phyloP scores from a whole-genome alignment of 1,284 basidiomycete species.

The Cutaneotrichosporon sp. region DNA sequence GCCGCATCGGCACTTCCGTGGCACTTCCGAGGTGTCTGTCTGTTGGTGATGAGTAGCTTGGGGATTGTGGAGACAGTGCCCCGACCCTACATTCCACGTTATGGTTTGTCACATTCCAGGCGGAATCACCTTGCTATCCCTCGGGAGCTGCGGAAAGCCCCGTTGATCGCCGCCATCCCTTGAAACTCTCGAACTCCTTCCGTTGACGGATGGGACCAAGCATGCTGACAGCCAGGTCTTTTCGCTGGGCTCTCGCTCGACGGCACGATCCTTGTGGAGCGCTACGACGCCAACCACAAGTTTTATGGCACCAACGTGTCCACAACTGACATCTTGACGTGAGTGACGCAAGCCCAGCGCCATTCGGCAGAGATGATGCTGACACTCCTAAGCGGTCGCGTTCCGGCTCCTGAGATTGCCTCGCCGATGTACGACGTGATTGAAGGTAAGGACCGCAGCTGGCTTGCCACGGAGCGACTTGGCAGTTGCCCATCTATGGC shows the following conservation, averaged over 20 bases:
- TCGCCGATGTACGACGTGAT: conserved; percentile 92
- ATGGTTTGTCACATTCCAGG: too few species aligned
- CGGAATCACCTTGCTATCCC: too few species aligned
- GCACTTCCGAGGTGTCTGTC: too few species aligned
- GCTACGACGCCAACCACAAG: conserved; percentile 89
- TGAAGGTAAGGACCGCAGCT: conserved; percentile 58
- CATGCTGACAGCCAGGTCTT: conserved; percentile 64
- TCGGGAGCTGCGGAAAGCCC: too few species aligned
- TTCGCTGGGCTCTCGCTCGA: conserved; percentile 95
- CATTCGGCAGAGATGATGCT: neutral
- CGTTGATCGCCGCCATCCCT: neutral
- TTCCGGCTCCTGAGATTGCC: conserved; percentile 95
- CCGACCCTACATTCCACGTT: too few species aligned
- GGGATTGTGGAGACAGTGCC: too few species aligned
- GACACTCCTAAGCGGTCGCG: conserved; percentile 60
- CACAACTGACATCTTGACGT: conserved; percentile 77
- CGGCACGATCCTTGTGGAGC: conserved; percentile 91
- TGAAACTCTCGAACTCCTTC: too few species aligned
- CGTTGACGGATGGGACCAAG: neutral
- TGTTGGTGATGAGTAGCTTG: too few species aligned
- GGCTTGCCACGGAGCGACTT: neutral
- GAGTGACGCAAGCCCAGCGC: conserved; percentile 12
- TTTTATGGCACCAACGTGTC: conserved; percentile 95
- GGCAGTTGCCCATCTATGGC: neutral
- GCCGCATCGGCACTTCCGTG: too few species aligned